These are phyloP conservation scores for Nakazawaea ernobii DNA, from an alignment of 805 yeast genomes.

Conservation along the genomic window DNA sequence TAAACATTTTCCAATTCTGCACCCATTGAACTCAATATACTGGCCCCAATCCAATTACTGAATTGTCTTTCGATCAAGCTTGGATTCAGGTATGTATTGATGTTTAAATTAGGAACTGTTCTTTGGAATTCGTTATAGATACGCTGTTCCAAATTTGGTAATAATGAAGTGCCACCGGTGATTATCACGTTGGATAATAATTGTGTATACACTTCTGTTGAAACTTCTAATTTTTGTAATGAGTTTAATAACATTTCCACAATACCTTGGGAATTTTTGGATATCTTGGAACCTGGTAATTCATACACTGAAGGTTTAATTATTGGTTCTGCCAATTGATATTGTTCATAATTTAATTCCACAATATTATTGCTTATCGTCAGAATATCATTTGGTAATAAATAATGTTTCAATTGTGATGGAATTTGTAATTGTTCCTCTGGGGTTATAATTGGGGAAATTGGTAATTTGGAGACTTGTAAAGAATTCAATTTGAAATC, in stretches of 20 bases:
- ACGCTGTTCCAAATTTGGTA: slow-evolving; percentile 51
- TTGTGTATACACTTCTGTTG: slow-evolving; percentile 32
- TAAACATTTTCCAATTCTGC: slow-evolving; percentile 48
- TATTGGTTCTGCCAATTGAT: slow-evolving; percentile 57
- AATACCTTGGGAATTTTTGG: slow-evolving; percentile 43
- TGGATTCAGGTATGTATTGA: slow-evolving; percentile 33
- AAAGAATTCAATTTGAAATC: slow-evolving; percentile 40
- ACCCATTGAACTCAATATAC: slow-evolving; percentile 57
- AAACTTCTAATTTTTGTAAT: slow-evolving; percentile 39
- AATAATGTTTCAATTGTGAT: slow-evolving; percentile 38
- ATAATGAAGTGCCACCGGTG: slow-evolving; percentile 55
- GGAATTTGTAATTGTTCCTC: slow-evolving; percentile 33
- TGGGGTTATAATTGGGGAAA: slow-evolving; percentile 21
- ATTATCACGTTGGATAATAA: slow-evolving; percentile 45
- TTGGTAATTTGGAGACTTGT: slow-evolving; percentile 22
- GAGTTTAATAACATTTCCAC: slow-evolving; percentile 39
- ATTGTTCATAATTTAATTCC: slow-evolving; percentile 46
- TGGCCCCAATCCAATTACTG: slow-evolving; percentile 71
- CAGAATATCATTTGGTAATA: slow-evolving; percentile 41
- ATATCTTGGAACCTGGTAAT: slow-evolving; percentile 35
- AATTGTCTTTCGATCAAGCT: slow-evolving; percentile 46
- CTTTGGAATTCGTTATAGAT: slow-evolving; percentile 49
- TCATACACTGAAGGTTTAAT: slow-evolving; percentile 58
- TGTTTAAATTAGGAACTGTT: slow-evolving; percentile 45
- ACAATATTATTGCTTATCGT: slow-evolving; percentile 31